These are phyloP conservation scores for Ogataea paraovalis DNA, from an alignment of 805 yeast species.

Conservation along the genomic window DNA sequence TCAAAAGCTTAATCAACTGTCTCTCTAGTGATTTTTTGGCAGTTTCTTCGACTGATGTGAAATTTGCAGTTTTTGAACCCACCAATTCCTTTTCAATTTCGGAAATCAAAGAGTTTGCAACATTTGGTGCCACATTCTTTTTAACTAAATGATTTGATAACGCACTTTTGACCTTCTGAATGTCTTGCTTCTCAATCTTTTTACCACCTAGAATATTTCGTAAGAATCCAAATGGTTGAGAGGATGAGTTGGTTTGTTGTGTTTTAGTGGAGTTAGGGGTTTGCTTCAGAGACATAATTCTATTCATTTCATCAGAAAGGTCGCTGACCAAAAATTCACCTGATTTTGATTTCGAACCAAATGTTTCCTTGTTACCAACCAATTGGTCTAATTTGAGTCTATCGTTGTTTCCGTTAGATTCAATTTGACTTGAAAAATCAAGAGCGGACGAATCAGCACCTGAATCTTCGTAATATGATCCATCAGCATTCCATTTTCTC, in stretches of 20 bases:
- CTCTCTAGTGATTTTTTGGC: conserved; percentile 62
- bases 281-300: conserved; percentile 30
- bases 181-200: conserved; percentile 57
- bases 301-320: conserved; percentile 48
- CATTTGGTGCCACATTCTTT: conserved; percentile 89
- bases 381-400: conserved; percentile 28
- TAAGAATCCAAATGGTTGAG: conserved; percentile 54
- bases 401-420: conserved; percentile 14
- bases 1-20: conserved; percentile 67
- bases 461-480: conserved; percentile 44
- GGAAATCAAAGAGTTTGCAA: conserved; percentile 66
- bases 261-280: conserved; percentile 6
- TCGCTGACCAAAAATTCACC: conserved; percentile 70
- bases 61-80: conserved; percentile 67
- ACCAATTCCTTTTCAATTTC: conserved; percentile 66
- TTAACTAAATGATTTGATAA: conserved; percentile 74
- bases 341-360: conserved; percentile 39
- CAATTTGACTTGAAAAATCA: conserved; percentile 49
- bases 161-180: conserved; percentile 59
- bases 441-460: conserved; percentile 36
- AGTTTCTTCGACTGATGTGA: conserved; percentile 71
- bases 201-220: conserved; percentile 66
- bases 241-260: conserved; percentile 1
- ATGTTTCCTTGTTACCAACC: conserved; percentile 37
- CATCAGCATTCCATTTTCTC: conserved; percentile 68